These are phyloP conservation scores for Castanea crenata DNA, from an alignment of 306 rosid species.

Conservation along the genomic window DNA sequence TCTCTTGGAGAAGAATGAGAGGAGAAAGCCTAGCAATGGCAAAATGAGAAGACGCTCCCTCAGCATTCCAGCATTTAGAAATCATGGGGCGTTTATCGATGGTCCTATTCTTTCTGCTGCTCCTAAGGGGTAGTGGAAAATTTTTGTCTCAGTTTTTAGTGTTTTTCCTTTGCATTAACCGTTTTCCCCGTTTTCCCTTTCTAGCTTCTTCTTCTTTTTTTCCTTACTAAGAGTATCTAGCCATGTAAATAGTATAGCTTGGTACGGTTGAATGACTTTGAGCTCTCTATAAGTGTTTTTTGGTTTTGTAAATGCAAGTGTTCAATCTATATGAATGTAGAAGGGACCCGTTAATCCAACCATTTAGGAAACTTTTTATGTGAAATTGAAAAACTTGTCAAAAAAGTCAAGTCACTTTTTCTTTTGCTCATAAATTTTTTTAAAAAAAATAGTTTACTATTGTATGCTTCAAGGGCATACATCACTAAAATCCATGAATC, in stretches of 20 bases:
- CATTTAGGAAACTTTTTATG: too few species aligned
- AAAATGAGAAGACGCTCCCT: slow-evolving; percentile 73
- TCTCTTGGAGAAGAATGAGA: slow-evolving; percentile 47
- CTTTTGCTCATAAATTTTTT: too few species aligned
- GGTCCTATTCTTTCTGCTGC: slow-evolving; percentile 72
- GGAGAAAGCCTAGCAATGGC: slow-evolving; percentile 33
- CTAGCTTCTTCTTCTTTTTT: neutral
- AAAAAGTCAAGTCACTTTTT: too few species aligned
- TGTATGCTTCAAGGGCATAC: too few species aligned
- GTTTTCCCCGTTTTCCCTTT: slow-evolving; percentile 1
- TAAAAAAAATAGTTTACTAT: too few species aligned
- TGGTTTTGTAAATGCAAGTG: neutral
- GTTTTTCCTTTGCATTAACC: neutral
- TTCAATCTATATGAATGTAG: neutral
- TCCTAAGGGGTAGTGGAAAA: slow-evolving; percentile 47
- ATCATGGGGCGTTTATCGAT: slow-evolving; percentile 41
- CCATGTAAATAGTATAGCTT: neutral
- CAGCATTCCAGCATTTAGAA: slow-evolving; percentile 73
- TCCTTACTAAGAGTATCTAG: neutral
- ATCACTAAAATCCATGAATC: too few species aligned
- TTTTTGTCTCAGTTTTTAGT: slow-evolving; percentile 1
- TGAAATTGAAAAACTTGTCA: too few species aligned
- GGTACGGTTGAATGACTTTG: neutral
- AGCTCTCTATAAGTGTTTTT: neutral
- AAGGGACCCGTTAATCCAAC: too few species aligned